phyloP scores from a whole-genome alignment of 208 protist species.

The Leishmania amazonensis region DNA sequence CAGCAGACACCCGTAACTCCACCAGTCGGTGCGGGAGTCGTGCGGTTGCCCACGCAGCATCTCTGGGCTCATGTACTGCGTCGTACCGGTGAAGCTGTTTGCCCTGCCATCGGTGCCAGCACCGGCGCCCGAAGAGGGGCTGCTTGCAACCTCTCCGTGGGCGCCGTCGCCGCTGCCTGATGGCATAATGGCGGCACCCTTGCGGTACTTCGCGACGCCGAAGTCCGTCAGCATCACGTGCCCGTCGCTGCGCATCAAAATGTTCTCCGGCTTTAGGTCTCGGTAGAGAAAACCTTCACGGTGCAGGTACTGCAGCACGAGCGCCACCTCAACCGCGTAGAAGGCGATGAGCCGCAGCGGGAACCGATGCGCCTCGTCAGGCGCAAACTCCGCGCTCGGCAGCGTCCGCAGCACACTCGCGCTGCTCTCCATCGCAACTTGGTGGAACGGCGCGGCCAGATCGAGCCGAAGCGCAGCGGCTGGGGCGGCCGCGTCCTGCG shows the following conservation, averaged over 20 bases:
- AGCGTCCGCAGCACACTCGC: slow-evolving; percentile 15
- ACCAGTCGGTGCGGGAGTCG: slow-evolving; percentile 95
- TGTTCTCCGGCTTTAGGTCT: slow-evolving; percentile 95
- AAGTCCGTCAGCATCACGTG: slow-evolving; percentile 96
- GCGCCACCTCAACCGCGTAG: slow-evolving; percentile 88
- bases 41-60: slow-evolving; percentile 86
- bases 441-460: slow-evolving; percentile 30
- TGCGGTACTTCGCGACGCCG: slow-evolving; percentile 93
- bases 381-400: slow-evolving; percentile 25
- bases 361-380: slow-evolving; percentile 52
- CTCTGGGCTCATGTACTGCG: slow-evolving; percentile 95
- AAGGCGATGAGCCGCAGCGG: slow-evolving; percentile 85
- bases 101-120: slow-evolving; percentile 20
- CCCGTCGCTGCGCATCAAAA: slow-evolving; percentile 89
- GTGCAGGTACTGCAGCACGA: slow-evolving; percentile 92
- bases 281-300: slow-evolving; percentile 88
- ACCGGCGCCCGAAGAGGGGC: not conserved
- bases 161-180: slow-evolving; percentile 1
- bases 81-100: slow-evolving; percentile 94
- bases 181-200: slow-evolving; percentile 42
- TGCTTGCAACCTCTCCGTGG: not conserved
- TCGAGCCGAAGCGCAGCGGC: slow-evolving; percentile 25
- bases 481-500: slow-evolving; percentile 13
- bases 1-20: slow-evolving; percentile 94
- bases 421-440: slow-evolving; percentile 36